Base-by-base conservation (phyloP, 805 yeast genomes). In the Nakazawaea sp. region DNA sequence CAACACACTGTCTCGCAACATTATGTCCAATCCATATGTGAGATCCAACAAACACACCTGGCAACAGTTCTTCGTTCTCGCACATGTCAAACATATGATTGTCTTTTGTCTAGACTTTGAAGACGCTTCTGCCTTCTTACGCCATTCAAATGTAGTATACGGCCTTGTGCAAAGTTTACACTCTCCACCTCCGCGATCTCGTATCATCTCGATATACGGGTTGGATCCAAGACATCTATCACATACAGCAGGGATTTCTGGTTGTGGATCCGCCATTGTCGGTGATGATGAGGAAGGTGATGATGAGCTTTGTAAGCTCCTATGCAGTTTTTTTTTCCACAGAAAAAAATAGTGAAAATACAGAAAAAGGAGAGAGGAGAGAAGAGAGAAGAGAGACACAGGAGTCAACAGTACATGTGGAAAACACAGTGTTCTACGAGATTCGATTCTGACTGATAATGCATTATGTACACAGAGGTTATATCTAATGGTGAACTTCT, bases 121-220 rank as follows among this genome's bases (percentile, higher is more conserved):
- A 7, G 10, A 16, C 7, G 8, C 8, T 16, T 15, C n/a, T 4
- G 18, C 5, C 11, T n/a, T 11, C 43, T 75, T 60, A 32, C 62
- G 59, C 96, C 96, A 86, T 39, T 81, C 70, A 53, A 74, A 90
- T 1, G 81, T 78, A 0, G 89, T 80, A 61, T 81, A 90, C 1
- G 95, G 88, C 33, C 94, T 60, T 0, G 94, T 81, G 52, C 97
- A 90, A 12, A 83, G 60, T 52, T 81, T 80, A 55, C 97, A 90
- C 52, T 83, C 82, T n/a, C 72, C 81, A 1, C 96, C 96, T 36
- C 70, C 60, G 10, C 60, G 59, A 41, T 83, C 88, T 45, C 82
- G 68, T 2, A 76, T 68, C 82, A 89, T 75, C 36, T 83, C 75
- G n/a, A 81, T 50, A 45, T 79, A 74, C 16, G 76, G 71, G 36